Conservation (phyloP, 225 moss, liverwort and hornwort genomes). For the Marchantia polymorpha region DNA sequence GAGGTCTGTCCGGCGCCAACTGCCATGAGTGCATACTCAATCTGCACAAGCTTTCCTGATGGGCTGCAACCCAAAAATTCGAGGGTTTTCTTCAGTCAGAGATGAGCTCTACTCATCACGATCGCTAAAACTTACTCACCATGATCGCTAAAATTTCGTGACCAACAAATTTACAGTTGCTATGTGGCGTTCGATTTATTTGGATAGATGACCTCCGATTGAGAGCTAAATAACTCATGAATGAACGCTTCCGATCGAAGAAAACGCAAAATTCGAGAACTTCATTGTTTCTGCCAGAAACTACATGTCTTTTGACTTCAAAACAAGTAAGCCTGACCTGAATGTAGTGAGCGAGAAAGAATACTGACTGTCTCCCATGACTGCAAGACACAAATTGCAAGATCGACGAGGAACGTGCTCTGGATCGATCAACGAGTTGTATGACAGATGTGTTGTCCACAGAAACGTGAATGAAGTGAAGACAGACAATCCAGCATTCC, state of each 20-base stretch:
- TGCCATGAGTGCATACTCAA: conserved; percentile 97
- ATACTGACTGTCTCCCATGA: conserved; percentile 92
- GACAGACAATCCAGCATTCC: not conserved
- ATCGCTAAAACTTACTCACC: not conserved
- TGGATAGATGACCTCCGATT: not conserved
- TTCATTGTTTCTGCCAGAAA: not conserved
- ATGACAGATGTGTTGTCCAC: not conserved
- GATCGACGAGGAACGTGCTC: not conserved
- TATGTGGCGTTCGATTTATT: not conserved
- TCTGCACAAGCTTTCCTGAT: conserved; percentile 92
- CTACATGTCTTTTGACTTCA: not conserved
- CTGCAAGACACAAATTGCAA: conserved; percentile 1
- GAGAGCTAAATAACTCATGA: not conserved
- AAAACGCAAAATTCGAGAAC: not conserved
- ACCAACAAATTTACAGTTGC: not conserved
- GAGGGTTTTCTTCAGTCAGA: conserved; percentile 8
- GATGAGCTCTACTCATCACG: not conserved
- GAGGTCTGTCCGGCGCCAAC: conserved; percentile 96
- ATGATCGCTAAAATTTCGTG: too few relatives aligned
- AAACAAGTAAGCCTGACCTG: conserved; percentile 41
- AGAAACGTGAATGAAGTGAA: not conserved
- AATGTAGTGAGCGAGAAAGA: conserved; percentile 98
- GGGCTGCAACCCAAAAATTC: conserved; percentile 44
- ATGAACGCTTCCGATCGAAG: not conserved
- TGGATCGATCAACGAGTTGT: not conserved